Conservation (phyloP, 371 early-diverging fungal species). For the Dichotomocladium elegans region DNA sequence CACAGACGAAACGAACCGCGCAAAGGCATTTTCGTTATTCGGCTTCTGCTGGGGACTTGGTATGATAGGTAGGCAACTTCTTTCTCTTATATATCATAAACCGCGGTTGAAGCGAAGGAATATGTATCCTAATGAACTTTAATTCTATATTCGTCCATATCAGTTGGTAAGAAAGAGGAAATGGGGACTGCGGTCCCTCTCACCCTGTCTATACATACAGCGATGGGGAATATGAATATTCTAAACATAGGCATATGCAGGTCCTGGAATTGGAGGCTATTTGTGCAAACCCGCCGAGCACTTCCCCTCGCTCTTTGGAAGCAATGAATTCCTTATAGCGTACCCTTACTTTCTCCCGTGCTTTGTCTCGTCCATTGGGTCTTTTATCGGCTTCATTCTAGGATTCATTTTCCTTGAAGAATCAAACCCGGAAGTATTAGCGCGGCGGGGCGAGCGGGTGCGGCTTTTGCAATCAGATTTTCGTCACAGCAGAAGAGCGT, state of each 20-base stretch:
- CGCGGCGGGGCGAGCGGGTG: conserved; percentile 3
- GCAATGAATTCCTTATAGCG: conserved; percentile 52
- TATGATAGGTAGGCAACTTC: conserved; percentile 40
- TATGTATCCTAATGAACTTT: background rate
- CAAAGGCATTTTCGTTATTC: conserved; percentile 64
- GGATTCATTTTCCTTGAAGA: conserved; percentile 76
- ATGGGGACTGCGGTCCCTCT: too few relatives aligned
- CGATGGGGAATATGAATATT: background rate
- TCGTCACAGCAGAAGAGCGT: too few relatives aligned
- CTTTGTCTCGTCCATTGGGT: conserved; percentile 61
- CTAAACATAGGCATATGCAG: conserved; percentile 40
- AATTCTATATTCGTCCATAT: background rate
- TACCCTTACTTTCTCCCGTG: conserved; percentile 91
- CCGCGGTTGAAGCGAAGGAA: too few relatives aligned
- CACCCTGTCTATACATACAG: background rate
- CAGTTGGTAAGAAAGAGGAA: background rate
- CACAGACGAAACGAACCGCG: conserved; percentile 77
- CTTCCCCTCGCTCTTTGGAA: conserved; percentile 70
- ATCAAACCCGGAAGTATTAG: conserved; percentile 44
- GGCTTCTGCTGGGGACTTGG: conserved; percentile 70
- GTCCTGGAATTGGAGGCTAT: conserved; percentile 65
- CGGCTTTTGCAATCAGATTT: background rate
- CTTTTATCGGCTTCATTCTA: conserved; percentile 61
- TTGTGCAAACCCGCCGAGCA: conserved; percentile 71
- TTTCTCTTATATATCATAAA: background rate